A percentile compares a stretch with the other conserved stretches of the same genome.
These are phyloP conservation scores for Phalaenopsis aphrodite DNA, from an alignment of 106 monocot genomes.

Conservation along the genomic window DNA sequence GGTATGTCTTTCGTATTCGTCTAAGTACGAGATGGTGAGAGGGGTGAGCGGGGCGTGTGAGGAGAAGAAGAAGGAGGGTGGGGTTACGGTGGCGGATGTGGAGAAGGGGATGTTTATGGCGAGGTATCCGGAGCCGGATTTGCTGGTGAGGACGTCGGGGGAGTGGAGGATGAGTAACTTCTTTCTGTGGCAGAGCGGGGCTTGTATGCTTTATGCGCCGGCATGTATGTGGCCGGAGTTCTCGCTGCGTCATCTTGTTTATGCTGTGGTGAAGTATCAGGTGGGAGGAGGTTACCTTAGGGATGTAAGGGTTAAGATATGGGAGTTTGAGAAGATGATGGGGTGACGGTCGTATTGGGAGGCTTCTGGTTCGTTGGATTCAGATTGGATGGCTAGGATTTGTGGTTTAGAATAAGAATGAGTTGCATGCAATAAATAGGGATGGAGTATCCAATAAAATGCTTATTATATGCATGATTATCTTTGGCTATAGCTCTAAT, in stretches of 20 bases:
- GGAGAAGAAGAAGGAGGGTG: not conserved
- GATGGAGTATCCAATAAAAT: too few species aligned
- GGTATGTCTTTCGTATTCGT: conserved; percentile 23
- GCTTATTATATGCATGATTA: too few species aligned
- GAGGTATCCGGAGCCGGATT: conserved; percentile 26
- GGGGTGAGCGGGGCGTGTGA: conserved; percentile 3
- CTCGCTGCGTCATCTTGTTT: conserved; percentile 25
- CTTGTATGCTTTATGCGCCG: conserved; percentile 15
- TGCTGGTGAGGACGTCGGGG: conserved; percentile 43
- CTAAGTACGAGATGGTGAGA: conserved; percentile 20
- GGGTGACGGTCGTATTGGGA: not conserved
- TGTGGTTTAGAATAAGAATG: not conserved
- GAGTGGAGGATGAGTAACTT: conserved; percentile 52
- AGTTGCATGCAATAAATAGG: not conserved
- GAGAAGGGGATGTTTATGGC: conserved; percentile 17
- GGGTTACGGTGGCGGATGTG: conserved; percentile 9
- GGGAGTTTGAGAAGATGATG: not conserved
- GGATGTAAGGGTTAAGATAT: not conserved
- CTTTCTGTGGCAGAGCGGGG: conserved; percentile 31
- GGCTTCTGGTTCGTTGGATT: not conserved
- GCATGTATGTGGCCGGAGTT: conserved; percentile 40
- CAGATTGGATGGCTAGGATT: not conserved
- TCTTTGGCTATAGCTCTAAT: too few species aligned
- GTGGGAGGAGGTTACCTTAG: conserved; percentile 5
- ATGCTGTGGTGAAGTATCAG: conserved; percentile 36